Conservation (phyloP, 108 stramenopile species). For the Stephanodiscus triporus region DNA sequence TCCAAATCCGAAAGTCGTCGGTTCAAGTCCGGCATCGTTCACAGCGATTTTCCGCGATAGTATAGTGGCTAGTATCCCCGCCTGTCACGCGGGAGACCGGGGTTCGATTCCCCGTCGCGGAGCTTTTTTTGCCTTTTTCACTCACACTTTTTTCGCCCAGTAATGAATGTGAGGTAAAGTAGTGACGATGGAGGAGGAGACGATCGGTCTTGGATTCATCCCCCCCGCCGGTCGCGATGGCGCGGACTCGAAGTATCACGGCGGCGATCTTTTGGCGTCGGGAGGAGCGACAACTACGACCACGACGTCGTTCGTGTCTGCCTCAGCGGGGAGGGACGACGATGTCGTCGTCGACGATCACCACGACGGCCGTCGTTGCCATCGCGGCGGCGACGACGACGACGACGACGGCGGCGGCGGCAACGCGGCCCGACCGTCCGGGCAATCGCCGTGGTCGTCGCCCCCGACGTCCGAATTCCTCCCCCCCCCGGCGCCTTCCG, state of each 20-base stretch:
- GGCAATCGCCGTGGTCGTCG: not conserved
- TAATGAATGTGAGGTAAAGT: not conserved
- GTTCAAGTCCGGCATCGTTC: slow-evolving; percentile 77
- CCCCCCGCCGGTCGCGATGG: not conserved
- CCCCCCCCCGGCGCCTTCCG: slow-evolving; percentile 1
- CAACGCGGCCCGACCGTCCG: not conserved
- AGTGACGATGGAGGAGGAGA: slow-evolving; percentile 7
- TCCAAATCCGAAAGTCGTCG: slow-evolving; percentile 68
- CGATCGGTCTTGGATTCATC: slow-evolving; percentile 24
- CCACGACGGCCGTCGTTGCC: not conserved
- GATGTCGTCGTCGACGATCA: not conserved
- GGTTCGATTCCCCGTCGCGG: slow-evolving; percentile 92
- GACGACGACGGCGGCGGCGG: not conserved
- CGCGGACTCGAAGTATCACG: not conserved
- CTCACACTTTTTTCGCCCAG: not conserved
- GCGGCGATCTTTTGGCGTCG: not conserved
- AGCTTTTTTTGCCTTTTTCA: slow-evolving; percentile 32
- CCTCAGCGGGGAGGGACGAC: slow-evolving; percentile 2
- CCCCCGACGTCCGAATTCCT: not conserved
- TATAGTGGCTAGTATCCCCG: slow-evolving; percentile 98
- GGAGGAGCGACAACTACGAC: not conserved
- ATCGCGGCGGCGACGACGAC: not conserved
- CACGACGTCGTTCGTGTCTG: slow-evolving; percentile 30
- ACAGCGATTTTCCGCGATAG: slow-evolving; percentile 70
- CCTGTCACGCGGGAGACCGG: slow-evolving; percentile 97